These are phyloP conservation scores for Alectoria sarmentosa DNA, from an alignment of 495 filamentous ascomycete genomes.

Conservation along the genomic window DNA sequence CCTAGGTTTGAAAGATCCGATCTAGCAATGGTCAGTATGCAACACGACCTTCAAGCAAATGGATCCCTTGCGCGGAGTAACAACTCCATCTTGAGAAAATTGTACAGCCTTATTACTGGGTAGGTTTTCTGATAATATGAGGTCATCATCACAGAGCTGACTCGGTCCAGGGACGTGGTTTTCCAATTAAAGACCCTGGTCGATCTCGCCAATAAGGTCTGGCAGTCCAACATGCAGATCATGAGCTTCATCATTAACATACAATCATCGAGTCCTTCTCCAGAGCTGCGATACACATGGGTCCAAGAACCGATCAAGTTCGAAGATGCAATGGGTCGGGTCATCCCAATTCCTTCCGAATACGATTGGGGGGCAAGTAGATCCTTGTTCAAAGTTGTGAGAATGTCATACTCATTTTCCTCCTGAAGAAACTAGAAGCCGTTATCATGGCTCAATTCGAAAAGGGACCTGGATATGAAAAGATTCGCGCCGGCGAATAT, in stretches of 20 bases:
- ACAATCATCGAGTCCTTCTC: neutral
- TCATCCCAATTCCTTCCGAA: constrained; percentile 25
- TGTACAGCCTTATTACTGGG: too few relatives aligned
- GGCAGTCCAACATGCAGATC: constrained; percentile 9
- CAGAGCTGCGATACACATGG: constrained; percentile 16
- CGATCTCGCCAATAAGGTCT: constrained; percentile 6
- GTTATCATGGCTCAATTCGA: constrained; percentile 24
- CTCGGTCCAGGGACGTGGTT: too few relatives aligned
- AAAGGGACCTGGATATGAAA: constrained; percentile 12
- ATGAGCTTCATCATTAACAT: constrained; percentile 15
- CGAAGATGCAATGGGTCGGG: constrained; percentile 25
- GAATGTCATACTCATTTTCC: too few relatives aligned
- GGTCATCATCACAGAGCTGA: too few relatives aligned
- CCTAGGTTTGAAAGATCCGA: too few relatives aligned
- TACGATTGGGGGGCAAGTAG: constrained; percentile 18
- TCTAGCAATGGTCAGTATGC: too few relatives aligned
- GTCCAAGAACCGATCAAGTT: constrained; percentile 23
- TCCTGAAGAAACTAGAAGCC: neutral
- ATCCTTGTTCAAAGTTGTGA: too few relatives aligned
- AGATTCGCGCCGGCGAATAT: constrained; percentile 23
- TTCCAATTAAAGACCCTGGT: neutral
- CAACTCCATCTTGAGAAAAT: too few relatives aligned
- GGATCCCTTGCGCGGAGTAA: too few relatives aligned
- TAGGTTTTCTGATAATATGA: too few relatives aligned
- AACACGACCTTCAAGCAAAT: too few relatives aligned